Evolutionary conservation across 352 stramenopile genomes (phyloP).

Genomic region (Globisporangium nagaii): DNA sequence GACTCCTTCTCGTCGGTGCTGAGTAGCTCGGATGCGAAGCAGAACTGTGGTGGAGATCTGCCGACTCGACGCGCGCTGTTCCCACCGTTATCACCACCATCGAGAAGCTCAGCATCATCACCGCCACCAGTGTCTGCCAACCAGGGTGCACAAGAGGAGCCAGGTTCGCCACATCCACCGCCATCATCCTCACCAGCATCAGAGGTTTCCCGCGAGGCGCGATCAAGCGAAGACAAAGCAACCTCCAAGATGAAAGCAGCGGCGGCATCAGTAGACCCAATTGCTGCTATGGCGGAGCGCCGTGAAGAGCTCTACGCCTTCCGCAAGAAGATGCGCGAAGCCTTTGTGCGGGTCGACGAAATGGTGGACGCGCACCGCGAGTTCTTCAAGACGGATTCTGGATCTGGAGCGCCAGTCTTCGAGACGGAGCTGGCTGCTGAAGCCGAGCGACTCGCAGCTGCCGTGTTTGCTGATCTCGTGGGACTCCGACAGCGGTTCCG

Average conservation of each 20-base stretch:
- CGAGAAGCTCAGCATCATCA: neutral
- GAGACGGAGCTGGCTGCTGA: conserved; percentile 19
- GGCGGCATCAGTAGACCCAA: neutral
- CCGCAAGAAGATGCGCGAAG: conserved; percentile 52
- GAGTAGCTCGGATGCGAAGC: neutral
- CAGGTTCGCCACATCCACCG: neutral
- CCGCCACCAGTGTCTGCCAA: too few species aligned
- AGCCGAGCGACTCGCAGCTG: conserved; percentile 22
- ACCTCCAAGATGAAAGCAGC: neutral
- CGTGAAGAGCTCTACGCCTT: conserved; percentile 58
- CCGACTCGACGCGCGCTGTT: neutral
- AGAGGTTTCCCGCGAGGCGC: neutral
- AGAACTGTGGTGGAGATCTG: neutral
- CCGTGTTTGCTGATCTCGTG: conserved; percentile 43
- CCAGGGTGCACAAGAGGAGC: too few species aligned
- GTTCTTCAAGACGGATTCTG: conserved; percentile 48
- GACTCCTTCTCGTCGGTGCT: neutral
- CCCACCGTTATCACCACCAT: neutral
- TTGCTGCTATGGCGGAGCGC: conserved; percentile 13
- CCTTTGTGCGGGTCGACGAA: conserved; percentile 51
- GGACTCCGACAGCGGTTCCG: conserved; percentile 33
- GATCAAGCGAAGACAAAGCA: neutral
- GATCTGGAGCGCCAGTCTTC: conserved; percentile 28
- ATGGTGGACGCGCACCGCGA: conserved; percentile 61
- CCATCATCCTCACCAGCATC: neutral